Conservation (phyloP, 768 basidiomycete genomes). For the Serendipita vermifera region DNA sequence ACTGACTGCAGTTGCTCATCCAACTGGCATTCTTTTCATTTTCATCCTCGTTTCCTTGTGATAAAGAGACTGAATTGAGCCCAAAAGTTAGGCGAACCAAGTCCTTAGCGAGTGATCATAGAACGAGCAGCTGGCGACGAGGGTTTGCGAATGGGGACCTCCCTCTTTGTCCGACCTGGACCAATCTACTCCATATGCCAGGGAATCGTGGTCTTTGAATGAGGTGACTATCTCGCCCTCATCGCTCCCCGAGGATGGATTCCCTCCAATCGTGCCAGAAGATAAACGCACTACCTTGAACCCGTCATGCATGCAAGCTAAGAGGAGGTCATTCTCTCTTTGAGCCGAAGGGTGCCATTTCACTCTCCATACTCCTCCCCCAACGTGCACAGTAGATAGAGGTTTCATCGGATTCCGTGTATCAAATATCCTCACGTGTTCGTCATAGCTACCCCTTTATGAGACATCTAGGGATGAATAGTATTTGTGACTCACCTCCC, state of each 20-base stretch:
- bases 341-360: constrained; percentile 78
- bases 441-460: constrained; percentile 57
- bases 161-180: constrained; percentile 31
- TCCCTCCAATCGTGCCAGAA: constrained; percentile 17
- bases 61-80: neutral
- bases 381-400: constrained; percentile 49
- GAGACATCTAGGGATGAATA: neutral
- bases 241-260: constrained; percentile 4
- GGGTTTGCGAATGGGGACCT: no score
- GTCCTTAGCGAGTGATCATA: constrained; percentile 78
- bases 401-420: constrained; percentile 49
- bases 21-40: neutral
- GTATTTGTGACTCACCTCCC: constrained; percentile 52
- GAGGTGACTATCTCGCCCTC: constrained; percentile 38
- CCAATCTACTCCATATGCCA: constrained; percentile 95
- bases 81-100: constrained; percentile 49
- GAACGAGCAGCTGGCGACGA: constrained; percentile 86
- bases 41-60: neutral
- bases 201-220: constrained; percentile 63
- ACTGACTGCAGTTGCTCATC: constrained; percentile 9
- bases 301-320: constrained; percentile 98
- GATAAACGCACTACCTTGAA: constrained; percentile 65
- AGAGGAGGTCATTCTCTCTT: constrained; percentile 63
- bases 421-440: constrained; percentile 70
- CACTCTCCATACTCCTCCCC: constrained; percentile 90